Base-by-base conservation (phyloP, 1,284 basidiomycete species). In the Rhodotorula sp. region DNA sequence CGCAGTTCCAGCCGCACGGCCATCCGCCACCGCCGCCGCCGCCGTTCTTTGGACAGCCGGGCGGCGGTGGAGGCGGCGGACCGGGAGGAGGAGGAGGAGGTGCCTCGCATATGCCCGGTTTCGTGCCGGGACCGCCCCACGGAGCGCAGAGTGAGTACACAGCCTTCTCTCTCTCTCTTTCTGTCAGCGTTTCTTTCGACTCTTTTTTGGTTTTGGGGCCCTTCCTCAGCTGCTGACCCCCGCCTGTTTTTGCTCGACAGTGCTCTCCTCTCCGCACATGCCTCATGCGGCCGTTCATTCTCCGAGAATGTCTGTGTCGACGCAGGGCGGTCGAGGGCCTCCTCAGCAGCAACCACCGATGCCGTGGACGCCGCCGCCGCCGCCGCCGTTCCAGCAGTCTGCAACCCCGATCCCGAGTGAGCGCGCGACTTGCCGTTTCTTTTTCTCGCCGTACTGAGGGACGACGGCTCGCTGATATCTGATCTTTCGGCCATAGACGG, bases 351-450 rank as follows among this genome's bases (percentile, higher is more conserved):
- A 55, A 28, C 19, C 19, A 23, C 54, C n/a, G 26, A 63, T 63
- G 62, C 62, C 62, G n/a, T 63, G 62, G 62, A 54, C 62, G 34
- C 62, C 62, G 10, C 48, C 47, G 31, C 56, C 56, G 31, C 56
- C 56, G 15, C 58, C 58, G 23, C 58, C 26, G 43, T 60, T 60
- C 43, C 43, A 47, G 12, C 58, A 57, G 56, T 10, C 18, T 18
- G 19, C 18, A 4, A 18, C n/a, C n/a, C 26, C 26, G 12, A 26
- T 16, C 10, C 54, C 54, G 4, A 55, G 54, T 55, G 26, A 28
- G 54, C 28, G 12, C 23, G 14, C 54, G 21, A 14, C 50, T 14
- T 26, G 18, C 14, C 54, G n/a, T 26, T 55, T 14, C 26, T 54
- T n/a, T n/a, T 28, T 28, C 38, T 28, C 38, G 12, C 38, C 38